Evolutionary conservation across 148 eudicot species (phyloP), one percentile per base, ranked within the genome.

Genomic region (Rhododendron henanense): DNA sequence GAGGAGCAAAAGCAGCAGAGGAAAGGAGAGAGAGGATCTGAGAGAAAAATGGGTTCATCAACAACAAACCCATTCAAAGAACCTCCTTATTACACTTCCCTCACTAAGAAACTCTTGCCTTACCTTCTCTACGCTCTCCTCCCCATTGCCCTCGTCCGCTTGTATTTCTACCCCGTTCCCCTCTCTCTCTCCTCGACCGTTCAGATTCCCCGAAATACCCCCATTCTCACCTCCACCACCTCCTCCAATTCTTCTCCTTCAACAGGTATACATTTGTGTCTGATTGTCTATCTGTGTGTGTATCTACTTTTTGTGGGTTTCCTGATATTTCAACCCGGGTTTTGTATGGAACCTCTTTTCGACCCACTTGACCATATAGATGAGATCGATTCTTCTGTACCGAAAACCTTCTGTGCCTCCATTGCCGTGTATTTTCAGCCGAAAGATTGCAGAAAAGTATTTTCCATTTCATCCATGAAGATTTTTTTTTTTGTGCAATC

Each of bases 61-160:
- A 18, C 63, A 16, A 57, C 61, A 76, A 84, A 45, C 78, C 82
- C 83, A 53, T 88, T 83, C 78, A 90, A 89, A 87, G 91, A 90
- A 10, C 88, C 92, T 65, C 15, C 88, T 39, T 6, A 5, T 81
- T 88, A 87, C 67, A 86, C 87, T 81, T 88, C 87, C 77, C 13
- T 90, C 35, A 82, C 85, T 5, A 97, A 65, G 85, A 95, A 93
- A 81, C 84, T 94, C 6, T 41, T 93, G 21, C 90, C 90, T 8
- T 95, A 88, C 84, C 53, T 87, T 4, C 47, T 93, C 5, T 93
- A 88, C 89, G 91, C 91, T 69, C 75, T 94, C 55, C 79, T 95
- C 23, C 90, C 95, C 28, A 71, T 95, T 35, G 90, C 90, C 78
- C 75, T 95, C 0, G 25, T 93, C 86, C 89, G 89, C 19, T 88